A percentile compares a stretch with the other conserved stretches of the same genome.
These are phyloP conservation scores for Malassezia psittaci DNA, from an alignment of 1,284 basidiomycete species.

Conservation along the genomic window DNA sequence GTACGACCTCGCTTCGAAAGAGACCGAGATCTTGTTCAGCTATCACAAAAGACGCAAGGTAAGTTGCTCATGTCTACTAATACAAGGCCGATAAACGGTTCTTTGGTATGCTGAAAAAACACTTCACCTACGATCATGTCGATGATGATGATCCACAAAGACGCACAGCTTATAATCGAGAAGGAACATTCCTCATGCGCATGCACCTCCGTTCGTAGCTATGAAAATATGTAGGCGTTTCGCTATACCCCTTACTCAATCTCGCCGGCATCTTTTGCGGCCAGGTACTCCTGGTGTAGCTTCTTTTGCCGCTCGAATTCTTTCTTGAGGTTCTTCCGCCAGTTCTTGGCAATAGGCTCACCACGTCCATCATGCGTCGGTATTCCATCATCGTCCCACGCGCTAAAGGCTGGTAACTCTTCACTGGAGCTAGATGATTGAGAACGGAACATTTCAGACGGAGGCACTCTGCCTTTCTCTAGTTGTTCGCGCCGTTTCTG, in stretches of 20 bases:
- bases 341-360: slow-evolving; percentile 72
- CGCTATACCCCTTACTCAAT: slow-evolving; percentile 7
- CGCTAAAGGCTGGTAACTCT: slow-evolving; percentile 40
- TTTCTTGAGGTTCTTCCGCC: slow-evolving; percentile 70
- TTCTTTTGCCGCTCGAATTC: slow-evolving; percentile 60
- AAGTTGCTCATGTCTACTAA: neutral
- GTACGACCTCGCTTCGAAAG: slow-evolving; percentile 54
- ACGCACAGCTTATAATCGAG: slow-evolving; percentile 23
- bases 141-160: slow-evolving; percentile 30
- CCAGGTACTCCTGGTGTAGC: slow-evolving; percentile 38
- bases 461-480: slow-evolving; percentile 69
- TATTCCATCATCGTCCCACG: slow-evolving; percentile 71
- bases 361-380: slow-evolving; percentile 75
- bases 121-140: slow-evolving; percentile 68
- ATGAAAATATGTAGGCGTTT: neutral
- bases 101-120: slow-evolving; percentile 68
- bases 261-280: slow-evolving; percentile 33
- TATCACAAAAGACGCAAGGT: slow-evolving; percentile 89
- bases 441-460: slow-evolving; percentile 68
- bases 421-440: slow-evolving; percentile 52
- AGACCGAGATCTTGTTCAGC: slow-evolving; percentile 61
- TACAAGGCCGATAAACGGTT: slow-evolving; percentile 77
- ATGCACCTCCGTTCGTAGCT: neutral
- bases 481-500: slow-evolving; percentile 66
- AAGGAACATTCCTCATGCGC: slow-evolving; percentile 30